phyloP scores from a whole-genome alignment of 1,284 basidiomycete genomes.

The Cryptococcus sp. region DNA sequence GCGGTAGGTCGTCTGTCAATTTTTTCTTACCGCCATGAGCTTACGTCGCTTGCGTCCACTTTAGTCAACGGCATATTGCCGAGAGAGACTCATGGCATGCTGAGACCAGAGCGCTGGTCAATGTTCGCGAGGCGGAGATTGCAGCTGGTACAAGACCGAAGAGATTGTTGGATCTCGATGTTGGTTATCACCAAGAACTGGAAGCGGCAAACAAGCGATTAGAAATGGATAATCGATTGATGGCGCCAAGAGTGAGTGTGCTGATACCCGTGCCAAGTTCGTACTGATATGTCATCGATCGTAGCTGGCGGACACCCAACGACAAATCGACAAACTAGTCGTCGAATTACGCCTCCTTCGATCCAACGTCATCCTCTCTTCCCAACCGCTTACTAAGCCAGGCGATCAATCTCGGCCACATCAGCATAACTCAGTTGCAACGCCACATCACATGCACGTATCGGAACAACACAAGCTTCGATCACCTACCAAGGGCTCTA shows the following conservation, averaged over 20 bases:
- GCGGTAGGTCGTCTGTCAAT: slow-evolving; percentile 30
- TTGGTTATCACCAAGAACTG: slow-evolving; percentile 51
- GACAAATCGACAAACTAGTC: slow-evolving; percentile 52
- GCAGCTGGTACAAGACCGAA: slow-evolving; percentile 35
- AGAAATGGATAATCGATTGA: slow-evolving; percentile 52
- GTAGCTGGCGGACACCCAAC: slow-evolving; percentile 49
- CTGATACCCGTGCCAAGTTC: background rate
- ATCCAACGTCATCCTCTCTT: slow-evolving; percentile 43
- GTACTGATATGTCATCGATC: slow-evolving; percentile 5
- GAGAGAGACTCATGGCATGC: slow-evolving; percentile 45
- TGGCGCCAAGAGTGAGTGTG: slow-evolving; percentile 48
- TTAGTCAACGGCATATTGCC: slow-evolving; percentile 38
- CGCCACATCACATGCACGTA: slow-evolving; percentile 5
- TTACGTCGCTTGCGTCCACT: background rate
- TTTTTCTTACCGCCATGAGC: background rate
- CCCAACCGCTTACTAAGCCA: slow-evolving; percentile 16
- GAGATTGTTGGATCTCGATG: slow-evolving; percentile 45
- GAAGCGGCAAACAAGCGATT: slow-evolving; percentile 51
- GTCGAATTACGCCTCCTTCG: slow-evolving; percentile 49
- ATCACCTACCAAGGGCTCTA: slow-evolving; percentile 19
- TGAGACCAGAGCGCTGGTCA: slow-evolving; percentile 39
- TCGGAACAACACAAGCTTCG: slow-evolving; percentile 6
- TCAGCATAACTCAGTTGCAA: background rate
- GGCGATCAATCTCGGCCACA: slow-evolving; percentile 1
- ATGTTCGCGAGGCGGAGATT: slow-evolving; percentile 35